phyloP scores from a whole-genome alignment of 108 stramenopile species.

The Chaetoceros tenuissimus region DNA sequence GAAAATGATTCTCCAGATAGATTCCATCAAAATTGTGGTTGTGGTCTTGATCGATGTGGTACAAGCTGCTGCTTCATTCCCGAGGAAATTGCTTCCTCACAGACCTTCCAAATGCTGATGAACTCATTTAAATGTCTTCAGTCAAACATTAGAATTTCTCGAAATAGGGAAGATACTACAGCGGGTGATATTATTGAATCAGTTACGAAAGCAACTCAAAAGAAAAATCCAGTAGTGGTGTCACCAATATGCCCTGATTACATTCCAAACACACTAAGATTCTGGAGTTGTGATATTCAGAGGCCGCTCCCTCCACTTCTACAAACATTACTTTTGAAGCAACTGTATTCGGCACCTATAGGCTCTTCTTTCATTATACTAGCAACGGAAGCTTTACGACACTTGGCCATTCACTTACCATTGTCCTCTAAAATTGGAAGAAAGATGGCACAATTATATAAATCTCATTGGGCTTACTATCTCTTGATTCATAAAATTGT shows the following conservation, averaged over 20 bases:
- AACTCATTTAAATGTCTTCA: neutral
- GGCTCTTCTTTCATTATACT: constrained; percentile 21
- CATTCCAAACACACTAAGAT: constrained; percentile 22
- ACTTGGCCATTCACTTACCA: constrained; percentile 16
- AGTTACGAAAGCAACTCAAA: constrained; percentile 1
- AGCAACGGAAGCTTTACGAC: constrained; percentile 21
- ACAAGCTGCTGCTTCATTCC: constrained; percentile 26
- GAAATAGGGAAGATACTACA: constrained; percentile 14
- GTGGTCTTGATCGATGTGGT: constrained; percentile 28
- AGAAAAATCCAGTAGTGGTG: constrained; percentile 6
- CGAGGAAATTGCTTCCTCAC: constrained; percentile 2
- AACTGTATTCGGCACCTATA: constrained; percentile 34
- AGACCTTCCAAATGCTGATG: constrained; percentile 12
- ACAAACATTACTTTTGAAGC: constrained; percentile 33
- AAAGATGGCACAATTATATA: constrained; percentile 23
- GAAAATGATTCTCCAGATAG: neutral
- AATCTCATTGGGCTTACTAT: constrained; percentile 45
- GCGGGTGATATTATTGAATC: constrained; percentile 10
- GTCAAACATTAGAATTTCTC: neutral
- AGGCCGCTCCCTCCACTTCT: constrained; percentile 23
- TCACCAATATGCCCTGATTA: neutral
- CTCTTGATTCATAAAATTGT: constrained; percentile 36
- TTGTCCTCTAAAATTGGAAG: constrained; percentile 17
- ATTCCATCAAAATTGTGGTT: constrained; percentile 19
- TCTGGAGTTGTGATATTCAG: constrained; percentile 18